Evolutionary conservation across 2,329 filamentous ascomycete genomes (phyloP), one percentile per base, ranked within the genome.

Genomic region (Talaromyces piceae): DNA sequence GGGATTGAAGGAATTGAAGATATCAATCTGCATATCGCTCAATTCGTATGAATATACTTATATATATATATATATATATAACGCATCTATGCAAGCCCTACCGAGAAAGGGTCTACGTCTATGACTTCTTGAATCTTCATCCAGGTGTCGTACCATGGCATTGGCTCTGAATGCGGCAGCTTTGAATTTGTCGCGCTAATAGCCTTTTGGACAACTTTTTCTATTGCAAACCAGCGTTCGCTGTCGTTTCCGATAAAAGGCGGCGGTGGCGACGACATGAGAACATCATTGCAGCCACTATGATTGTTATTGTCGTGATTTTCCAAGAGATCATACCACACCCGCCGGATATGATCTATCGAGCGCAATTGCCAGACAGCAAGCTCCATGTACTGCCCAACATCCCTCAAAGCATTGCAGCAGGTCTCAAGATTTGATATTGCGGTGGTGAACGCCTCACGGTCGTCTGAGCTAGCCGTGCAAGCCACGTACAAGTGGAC

Each of bases 401-500:
- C 47, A 26, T 56, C 54, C 28, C 51, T 49, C 7, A 57, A 46
- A 9, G 55, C 54, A 43, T 56, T 51, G 39, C 55, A 57, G 43
- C 55, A 57, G 8, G 43, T 28, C 28, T 47, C 25, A n/a, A 57
- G 54, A 37, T 56, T 51, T 1, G 45, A 47, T 23, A 57, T 43
- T 6, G 55, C 55, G 7, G 23, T 16, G n/a, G 44, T 30, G 20
- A 45, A 52, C n/a, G 44, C 41, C 3, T 50, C 51, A 4, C 33
- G 22, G 7, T 33, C 16, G 11, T 52, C 44, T 4, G 51, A 54
- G n/a, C 22, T 43, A 13, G 39, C 23, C 16, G 55, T 57, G 27
- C 55, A 57, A 22, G 56, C 51, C 11, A 56, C 44, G n/a, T 56
- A 53, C 12, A 57, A 27, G 37, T 57, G 56, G 1, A 54, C 54